Percentiles rank a stretch among this genome's conserved stretches.
phyloP scores from a whole-genome alignment of 441 rosid species.

The Euphorbia schlechtendalii region DNA sequence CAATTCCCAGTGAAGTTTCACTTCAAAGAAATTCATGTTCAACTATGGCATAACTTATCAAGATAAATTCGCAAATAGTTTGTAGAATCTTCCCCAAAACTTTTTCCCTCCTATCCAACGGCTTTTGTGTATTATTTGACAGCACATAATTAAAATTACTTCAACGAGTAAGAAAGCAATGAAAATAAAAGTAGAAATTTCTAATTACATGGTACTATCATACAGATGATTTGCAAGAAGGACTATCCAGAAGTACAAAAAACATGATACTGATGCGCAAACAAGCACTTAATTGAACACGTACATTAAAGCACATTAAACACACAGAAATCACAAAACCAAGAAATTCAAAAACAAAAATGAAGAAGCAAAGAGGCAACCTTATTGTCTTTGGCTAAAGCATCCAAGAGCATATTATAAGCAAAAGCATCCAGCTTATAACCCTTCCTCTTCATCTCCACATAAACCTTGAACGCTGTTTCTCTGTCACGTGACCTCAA shows the following conservation, averaged over 20 bases:
- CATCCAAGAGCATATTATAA: conserved; percentile 86
- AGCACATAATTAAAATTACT: neutral
- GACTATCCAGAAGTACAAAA: neutral
- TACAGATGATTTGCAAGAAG: neutral
- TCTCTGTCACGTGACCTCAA: conserved; percentile 54
- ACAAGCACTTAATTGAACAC: neutral
- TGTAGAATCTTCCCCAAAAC: neutral
- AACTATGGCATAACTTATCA: neutral
- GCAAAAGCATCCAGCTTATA: conserved; percentile 66
- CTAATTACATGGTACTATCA: neutral
- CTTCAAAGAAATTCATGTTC: neutral
- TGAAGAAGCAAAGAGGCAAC: conserved; percentile 24
- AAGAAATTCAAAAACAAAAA: neutral
- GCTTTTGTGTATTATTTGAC: neutral
- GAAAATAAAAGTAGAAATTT: neutral
- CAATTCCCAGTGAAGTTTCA: neutral
- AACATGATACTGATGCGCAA: neutral
- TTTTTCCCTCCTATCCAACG: neutral
- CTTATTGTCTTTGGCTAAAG: conserved; percentile 74
- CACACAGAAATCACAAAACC: neutral
- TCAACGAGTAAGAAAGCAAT: neutral
- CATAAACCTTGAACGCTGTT: conserved; percentile 51
- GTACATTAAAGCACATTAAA: neutral
- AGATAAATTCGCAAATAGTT: neutral
- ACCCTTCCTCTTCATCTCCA: conserved; percentile 63